A percentile compares a stretch with the other conserved stretches of the same genome.
phyloP scores from a whole-genome alignment of 495 filamentous ascomycete species.

The Haplographium delicatum region DNA sequence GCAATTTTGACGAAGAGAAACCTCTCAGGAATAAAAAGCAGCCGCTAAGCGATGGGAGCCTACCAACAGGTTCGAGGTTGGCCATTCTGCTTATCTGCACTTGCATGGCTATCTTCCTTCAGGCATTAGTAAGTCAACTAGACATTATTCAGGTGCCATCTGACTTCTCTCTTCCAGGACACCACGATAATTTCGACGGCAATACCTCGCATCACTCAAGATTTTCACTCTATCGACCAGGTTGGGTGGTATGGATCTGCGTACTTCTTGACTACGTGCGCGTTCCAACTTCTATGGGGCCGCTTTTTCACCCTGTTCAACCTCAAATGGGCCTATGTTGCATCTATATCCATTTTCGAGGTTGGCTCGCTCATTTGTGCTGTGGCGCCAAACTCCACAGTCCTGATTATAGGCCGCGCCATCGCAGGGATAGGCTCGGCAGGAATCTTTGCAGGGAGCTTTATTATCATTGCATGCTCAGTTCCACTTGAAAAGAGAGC shows the following conservation, averaged over 20 bases:
- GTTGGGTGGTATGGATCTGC: not conserved
- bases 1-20: too few relatives aligned
- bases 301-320: slow-evolving; percentile 29
- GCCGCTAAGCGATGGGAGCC: too few relatives aligned
- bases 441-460: slow-evolving; percentile 75
- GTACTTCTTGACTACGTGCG: not conserved
- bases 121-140: too few relatives aligned
- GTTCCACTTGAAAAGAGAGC: slow-evolving; percentile 70
- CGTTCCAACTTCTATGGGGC: slow-evolving; percentile 19
- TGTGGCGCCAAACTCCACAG: slow-evolving; percentile 64
- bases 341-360: slow-evolving; percentile 73
- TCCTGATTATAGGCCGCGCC: slow-evolving; percentile 79
- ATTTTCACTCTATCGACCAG: not conserved
- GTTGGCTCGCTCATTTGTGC: slow-evolving; percentile 82
- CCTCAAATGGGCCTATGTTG: slow-evolving; percentile 58
- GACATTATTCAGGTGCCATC: too few relatives aligned
- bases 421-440: slow-evolving; percentile 80
- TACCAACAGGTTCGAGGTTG: too few relatives aligned
- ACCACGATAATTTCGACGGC: not conserved
- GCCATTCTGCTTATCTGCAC: too few relatives aligned
- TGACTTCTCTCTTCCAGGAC: too few relatives aligned
- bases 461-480: slow-evolving; percentile 72
- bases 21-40: too few relatives aligned
- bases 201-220: not conserved
- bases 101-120: too few relatives aligned